Evolutionary conservation across 2,329 filamentous ascomycete species (phyloP).

Genomic region (Trichoderma cornu-damae): DNA sequence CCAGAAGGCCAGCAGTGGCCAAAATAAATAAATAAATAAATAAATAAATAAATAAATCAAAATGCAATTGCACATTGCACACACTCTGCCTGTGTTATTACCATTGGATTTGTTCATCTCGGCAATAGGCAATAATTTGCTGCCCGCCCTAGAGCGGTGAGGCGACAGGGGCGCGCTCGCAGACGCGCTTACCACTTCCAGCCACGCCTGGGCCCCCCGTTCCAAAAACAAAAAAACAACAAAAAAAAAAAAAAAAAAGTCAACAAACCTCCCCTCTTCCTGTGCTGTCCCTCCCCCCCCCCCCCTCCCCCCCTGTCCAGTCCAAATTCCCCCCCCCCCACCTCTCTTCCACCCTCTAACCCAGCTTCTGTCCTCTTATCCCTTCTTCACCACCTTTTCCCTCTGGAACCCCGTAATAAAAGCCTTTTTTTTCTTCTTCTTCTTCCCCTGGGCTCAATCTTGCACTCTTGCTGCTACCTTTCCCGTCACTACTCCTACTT

Average conservation of each 20-base stretch:
- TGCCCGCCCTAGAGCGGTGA: conserved; percentile 22
- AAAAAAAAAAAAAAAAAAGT: too few species aligned
- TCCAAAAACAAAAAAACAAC: too few species aligned
- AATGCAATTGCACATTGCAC: too few species aligned
- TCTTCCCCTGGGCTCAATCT: conserved; percentile 25
- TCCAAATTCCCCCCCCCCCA: conserved; percentile 45
- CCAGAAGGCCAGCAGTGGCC: not conserved
- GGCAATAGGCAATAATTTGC: conserved; percentile 8
- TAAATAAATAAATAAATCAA: too few species aligned
- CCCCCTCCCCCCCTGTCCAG: conserved; percentile 38
- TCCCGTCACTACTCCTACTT: conserved; percentile 28
- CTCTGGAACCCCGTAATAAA: conserved; percentile 18
- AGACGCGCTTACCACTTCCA: conserved; percentile 35
- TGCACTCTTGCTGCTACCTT: conserved; percentile 26
- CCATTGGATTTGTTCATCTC: not conserved
- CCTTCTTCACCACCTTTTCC: conserved; percentile 25
- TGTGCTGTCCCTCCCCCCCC: conserved; percentile 31
- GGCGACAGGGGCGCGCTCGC: conserved; percentile 18
- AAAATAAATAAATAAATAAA: not conserved
- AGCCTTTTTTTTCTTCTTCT: conserved; percentile 27
- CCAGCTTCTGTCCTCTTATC: conserved; percentile 23
- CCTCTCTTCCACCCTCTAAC: conserved; percentile 32
- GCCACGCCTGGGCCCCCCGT: conserved; percentile 26
- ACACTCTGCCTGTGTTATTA: too few species aligned
- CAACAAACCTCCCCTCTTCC: conserved; percentile 35